Base-by-base conservation (phyloP, 352 stramenopile species). In the Phytophthora litchii region DNA sequence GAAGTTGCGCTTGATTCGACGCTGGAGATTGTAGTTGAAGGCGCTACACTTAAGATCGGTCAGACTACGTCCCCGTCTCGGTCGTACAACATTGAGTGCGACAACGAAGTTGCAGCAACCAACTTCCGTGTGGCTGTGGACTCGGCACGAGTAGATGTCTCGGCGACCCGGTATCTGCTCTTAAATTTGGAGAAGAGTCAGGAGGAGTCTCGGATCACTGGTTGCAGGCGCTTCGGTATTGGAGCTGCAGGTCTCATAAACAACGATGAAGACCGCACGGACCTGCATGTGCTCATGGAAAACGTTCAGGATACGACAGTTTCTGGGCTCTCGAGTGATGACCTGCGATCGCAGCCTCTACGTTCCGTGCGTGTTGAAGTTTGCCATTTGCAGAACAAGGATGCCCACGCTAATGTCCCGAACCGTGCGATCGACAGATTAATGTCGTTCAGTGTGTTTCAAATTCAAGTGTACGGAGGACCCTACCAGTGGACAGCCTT, bases 401-500 rank as follows among this genome's bases (percentile, higher is more conserved):
- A 94, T 57, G 86, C 86, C n/a, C 79, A 87, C 29, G 82, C 83
- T 14, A 89, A 88, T 56, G 86, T 94, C 29, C 86, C 86, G 6
- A 54, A 64, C 21, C 83, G 86, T 37, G 54, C 83, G 13, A 73
- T 92, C 56, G 86, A 95, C 64, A 66, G 77, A 29, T 49, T 95
- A 46, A 60, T 91, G 20, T 91, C 83, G 29, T 95, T 95, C 64
- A 89, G 76, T 31, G 84, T 95, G 9, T 95, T 89, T 34, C 83
- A 92, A 59, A 74, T 95, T 34, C 73, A 91, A 63, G 84, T 93
- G 25, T 91, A 91, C 40, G 86, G 86, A 31, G 86, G 84, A 1
- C 84, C 84, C 29, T 95, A 95, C 53, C 84, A 93, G 54, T 95
- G 86, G 86, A 87, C 75, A 4, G 81, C 93, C 10, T 95, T 87